Conservation (phyloP, 176 grass and related monocot genomes). For the Triticum dicoccoides region DNA sequence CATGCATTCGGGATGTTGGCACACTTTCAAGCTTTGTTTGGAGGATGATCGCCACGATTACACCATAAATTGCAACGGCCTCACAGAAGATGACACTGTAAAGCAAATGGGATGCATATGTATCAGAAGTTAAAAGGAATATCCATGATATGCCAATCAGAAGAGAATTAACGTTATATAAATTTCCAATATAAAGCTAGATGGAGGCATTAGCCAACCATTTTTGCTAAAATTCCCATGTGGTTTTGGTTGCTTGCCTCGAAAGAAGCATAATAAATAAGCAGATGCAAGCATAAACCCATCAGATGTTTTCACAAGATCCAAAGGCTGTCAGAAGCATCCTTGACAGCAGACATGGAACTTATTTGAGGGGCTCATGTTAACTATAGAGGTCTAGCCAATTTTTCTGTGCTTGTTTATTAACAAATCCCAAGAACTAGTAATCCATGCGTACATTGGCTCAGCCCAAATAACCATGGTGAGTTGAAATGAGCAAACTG, state of each 20-base stretch:
- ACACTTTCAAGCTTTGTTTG: constrained; percentile 99
- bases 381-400: not conserved
- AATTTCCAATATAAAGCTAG: constrained; percentile 5
- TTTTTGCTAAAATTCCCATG: not conserved
- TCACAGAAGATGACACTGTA: constrained; percentile 98
- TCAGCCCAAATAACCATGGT: not conserved
- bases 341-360: not conserved
- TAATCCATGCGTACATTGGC: not conserved
- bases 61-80: constrained; percentile 98
- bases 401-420: not conserved
- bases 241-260: not conserved
- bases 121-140: constrained; percentile 14
- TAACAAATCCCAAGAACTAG: not conserved
- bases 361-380: not conserved
- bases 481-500: not conserved
- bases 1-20: constrained; percentile 59
- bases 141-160: not conserved
- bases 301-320: not conserved
- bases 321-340: not conserved
- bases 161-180: not conserved
- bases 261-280: not conserved
- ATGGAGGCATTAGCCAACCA: not conserved
- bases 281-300: not conserved
- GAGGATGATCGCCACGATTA: constrained; percentile 96
- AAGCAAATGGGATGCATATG: not conserved